These are phyloP conservation scores for Mycena maculata DNA, from an alignment of 768 basidiomycete species.

Conservation along the genomic window DNA sequence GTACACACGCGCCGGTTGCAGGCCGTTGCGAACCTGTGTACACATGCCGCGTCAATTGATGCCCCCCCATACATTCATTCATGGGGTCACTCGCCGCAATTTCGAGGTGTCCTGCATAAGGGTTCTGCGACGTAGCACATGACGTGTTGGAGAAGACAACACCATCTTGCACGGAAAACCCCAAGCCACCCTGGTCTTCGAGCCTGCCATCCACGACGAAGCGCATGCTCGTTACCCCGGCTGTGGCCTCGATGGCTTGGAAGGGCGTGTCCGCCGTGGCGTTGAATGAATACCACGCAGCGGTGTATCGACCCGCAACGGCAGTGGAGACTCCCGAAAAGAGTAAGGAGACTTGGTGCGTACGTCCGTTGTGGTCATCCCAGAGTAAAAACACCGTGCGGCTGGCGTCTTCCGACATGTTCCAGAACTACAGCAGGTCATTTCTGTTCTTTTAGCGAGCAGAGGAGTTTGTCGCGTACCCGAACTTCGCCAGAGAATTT, in stretches of 20 bases:
- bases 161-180: conserved; percentile 5
- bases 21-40: conserved; percentile 13
- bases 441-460: neutral
- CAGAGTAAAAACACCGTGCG: neutral
- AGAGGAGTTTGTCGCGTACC: neutral
- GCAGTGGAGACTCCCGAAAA: neutral
- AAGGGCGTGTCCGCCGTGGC: neutral
- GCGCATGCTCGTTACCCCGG: neutral
- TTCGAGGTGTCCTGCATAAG: neutral
- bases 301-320: neutral
- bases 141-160: neutral
- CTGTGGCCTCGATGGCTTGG: neutral
- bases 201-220: neutral
- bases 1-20: conserved; percentile 4
- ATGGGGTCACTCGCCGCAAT: conserved; percentile 11
- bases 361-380: conserved; percentile 13
- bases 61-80: neutral
- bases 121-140: neutral
- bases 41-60: neutral
- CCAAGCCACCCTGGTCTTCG: conserved; percentile 17
- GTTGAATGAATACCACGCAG: conserved; percentile 1
- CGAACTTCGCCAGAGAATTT: neutral
- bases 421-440: conserved; percentile 6
- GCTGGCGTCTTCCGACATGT: neutral
- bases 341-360: neutral